Evolutionary conservation across 164 flowering plant genomes (phyloP).

Genomic region (Vitis rupestris): DNA sequence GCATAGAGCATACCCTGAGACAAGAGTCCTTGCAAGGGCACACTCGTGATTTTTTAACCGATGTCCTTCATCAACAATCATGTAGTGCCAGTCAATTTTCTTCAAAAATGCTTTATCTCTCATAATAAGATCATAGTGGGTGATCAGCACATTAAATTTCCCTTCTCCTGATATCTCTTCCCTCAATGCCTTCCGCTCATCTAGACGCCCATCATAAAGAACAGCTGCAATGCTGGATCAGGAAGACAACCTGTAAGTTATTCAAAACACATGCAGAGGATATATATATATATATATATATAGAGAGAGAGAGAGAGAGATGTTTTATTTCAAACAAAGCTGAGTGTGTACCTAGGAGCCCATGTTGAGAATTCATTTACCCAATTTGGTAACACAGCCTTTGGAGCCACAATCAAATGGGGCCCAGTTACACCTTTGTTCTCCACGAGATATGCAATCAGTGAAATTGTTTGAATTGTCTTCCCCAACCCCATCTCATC

Average conservation of each 20-base stretch:
- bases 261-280: neutral
- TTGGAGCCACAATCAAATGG: conserved; percentile 96
- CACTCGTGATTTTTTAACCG: conserved; percentile 88
- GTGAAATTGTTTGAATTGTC: conserved; percentile 93
- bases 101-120: conserved; percentile 88
- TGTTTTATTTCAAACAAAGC: neutral
- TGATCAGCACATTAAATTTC: conserved; percentile 82
- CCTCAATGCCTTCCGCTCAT: conserved; percentile 79
- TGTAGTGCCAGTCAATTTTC: conserved; percentile 87
- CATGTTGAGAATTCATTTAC: conserved; percentile 81
- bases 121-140: conserved; percentile 98
- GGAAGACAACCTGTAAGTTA: conserved; percentile 8
- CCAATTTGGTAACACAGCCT: conserved; percentile 99
- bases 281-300: neutral
- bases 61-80: conserved; percentile 99
- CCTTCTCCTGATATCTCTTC: conserved; percentile 79
- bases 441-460: conserved; percentile 90
- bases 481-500: conserved; percentile 99
- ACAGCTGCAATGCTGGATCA: conserved; percentile 69
- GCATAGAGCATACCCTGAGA: conserved; percentile 55
- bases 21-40: conserved; percentile 76
- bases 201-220: conserved; percentile 90
- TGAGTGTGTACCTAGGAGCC: conserved; percentile 77
- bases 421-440: conserved; percentile 90
- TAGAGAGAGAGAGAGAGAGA: conserved; percentile 1